Evolutionary conservation across 495 filamentous ascomycete species (phyloP).

Genomic region (Xylaria scruposa): DNA sequence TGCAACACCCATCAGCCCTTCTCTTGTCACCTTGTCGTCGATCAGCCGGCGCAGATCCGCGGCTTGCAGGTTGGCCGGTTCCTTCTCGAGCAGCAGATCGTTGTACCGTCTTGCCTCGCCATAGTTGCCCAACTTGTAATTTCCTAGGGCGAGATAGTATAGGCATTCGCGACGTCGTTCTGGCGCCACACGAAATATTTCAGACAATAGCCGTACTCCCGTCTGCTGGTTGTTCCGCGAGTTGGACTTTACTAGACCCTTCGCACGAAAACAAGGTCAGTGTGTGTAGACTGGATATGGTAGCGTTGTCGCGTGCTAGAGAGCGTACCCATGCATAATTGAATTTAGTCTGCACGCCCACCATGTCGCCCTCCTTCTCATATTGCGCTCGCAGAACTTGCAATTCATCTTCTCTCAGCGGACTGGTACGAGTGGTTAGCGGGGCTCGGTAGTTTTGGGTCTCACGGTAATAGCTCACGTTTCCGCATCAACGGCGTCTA

Average conservation of each 20-base stretch:
- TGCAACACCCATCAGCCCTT: conserved; percentile 93
- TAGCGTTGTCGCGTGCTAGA: not conserved
- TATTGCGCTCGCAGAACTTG: conserved; percentile 91
- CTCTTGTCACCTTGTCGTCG: conserved; percentile 93
- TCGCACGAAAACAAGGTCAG: conserved; percentile 22
- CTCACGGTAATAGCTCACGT: conserved; percentile 61
- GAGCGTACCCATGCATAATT: conserved; percentile 93
- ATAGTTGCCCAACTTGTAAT: conserved; percentile 98
- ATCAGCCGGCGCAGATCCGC: conserved; percentile 82
- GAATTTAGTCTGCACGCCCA: conserved; percentile 97
- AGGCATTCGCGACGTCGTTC: conserved; percentile 96
- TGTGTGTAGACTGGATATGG: not conserved
- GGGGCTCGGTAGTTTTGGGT: conserved; percentile 12
- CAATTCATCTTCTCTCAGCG: conserved; percentile 87
- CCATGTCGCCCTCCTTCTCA: conserved; percentile 95
- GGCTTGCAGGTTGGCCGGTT: conserved; percentile 89
- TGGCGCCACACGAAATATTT: conserved; percentile 91
- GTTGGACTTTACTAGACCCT: conserved; percentile 95
- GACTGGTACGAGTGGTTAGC: conserved; percentile 55
- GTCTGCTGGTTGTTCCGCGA: conserved; percentile 86
- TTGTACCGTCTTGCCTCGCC: conserved; percentile 94
- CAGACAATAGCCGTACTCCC: conserved; percentile 90
- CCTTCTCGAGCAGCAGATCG: conserved; percentile 84
- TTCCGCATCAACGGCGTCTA: conserved; percentile 97
- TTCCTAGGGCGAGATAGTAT: conserved; percentile 94